phyloP scores from a whole-genome alignment of 148 eudicot species.

The Heliamphora exappendiculata region DNA sequence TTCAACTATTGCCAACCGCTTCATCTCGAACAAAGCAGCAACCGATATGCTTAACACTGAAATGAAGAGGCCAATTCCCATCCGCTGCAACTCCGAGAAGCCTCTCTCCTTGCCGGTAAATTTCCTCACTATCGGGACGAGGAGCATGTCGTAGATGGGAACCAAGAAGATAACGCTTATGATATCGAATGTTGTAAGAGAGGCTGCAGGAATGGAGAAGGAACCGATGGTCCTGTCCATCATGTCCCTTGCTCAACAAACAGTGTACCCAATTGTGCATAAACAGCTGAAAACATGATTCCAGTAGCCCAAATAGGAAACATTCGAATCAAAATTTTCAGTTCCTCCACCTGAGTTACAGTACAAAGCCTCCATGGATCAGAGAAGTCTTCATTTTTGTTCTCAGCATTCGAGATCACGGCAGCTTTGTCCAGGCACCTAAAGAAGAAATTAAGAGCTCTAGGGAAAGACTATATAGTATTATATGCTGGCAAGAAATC shows the following conservation, averaged over 20 bases:
- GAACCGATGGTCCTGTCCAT: conserved; percentile 40
- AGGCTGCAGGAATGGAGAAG: conserved; percentile 46
- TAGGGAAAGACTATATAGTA: not conserved
- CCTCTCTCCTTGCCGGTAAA: conserved; percentile 43
- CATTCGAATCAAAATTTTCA: conserved; percentile 37
- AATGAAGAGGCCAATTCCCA: conserved; percentile 53
- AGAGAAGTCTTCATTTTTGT: conserved; percentile 12
- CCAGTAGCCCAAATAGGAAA: conserved; percentile 39
- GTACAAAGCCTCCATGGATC: conserved; percentile 34
- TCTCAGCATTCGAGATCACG: conserved; percentile 14
- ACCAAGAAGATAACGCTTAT: conserved; percentile 49
- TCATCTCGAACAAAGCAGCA: conserved; percentile 44
- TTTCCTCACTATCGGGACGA: conserved; percentile 42
- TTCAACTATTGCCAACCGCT: conserved; percentile 32
- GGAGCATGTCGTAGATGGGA: conserved; percentile 36
- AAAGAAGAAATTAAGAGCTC: not conserved
- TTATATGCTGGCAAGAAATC: not conserved
- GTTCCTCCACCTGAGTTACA: conserved; percentile 35
- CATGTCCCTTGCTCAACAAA: conserved; percentile 39
- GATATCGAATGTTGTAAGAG: conserved; percentile 37
- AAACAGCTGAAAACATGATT: conserved; percentile 33
- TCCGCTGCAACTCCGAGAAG: conserved; percentile 41
- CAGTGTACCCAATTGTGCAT: conserved; percentile 39
- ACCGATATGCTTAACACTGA: conserved; percentile 41
- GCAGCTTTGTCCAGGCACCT: conserved; percentile 48